phyloP scores from a whole-genome alignment of 306 rosid genomes.

The Vigna unguiculata region DNA sequence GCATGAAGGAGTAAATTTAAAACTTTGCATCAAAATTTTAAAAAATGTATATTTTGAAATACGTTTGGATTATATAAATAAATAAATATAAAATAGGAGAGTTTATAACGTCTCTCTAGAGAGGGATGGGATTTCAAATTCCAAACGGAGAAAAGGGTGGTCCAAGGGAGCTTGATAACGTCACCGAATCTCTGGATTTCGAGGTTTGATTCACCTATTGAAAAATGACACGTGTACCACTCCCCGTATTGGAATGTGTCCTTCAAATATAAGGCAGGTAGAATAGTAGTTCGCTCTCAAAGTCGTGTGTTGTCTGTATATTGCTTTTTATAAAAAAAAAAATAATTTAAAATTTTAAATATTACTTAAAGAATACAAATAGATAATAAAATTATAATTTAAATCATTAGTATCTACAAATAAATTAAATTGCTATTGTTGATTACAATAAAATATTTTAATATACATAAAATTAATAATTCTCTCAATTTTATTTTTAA shows the following conservation, averaged over 20 bases:
- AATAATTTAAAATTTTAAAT: no score
- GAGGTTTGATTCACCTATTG: background rate
- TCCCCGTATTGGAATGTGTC: background rate
- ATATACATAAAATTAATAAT: no score
- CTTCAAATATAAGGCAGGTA: background rate
- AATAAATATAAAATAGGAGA: constrained; percentile 44
- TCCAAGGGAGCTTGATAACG: constrained; percentile 48
- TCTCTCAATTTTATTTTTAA: no score
- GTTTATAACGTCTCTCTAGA: constrained; percentile 76
- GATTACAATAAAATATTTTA: no score
- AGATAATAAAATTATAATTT: no score
- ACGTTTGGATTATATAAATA: constrained; percentile 27
- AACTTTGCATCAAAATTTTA: background rate
- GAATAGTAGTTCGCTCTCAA: no score
- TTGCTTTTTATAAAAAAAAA: no score
- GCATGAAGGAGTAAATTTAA: background rate
- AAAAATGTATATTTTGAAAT: constrained; percentile 41
- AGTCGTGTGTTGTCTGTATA: no score
- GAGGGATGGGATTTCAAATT: constrained; percentile 79
- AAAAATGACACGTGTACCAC: constrained; percentile 10
- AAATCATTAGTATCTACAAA: no score
- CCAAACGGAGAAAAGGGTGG: constrained; percentile 54
- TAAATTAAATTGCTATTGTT: no score
- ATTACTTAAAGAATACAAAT: no score
- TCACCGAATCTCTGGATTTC: constrained; percentile 7